Evolutionary conservation across 1,284 basidiomycete species (phyloP), one percentile per base, ranked within the genome.

Genomic region (Cutaneotrichosporon arboriforme): DNA sequence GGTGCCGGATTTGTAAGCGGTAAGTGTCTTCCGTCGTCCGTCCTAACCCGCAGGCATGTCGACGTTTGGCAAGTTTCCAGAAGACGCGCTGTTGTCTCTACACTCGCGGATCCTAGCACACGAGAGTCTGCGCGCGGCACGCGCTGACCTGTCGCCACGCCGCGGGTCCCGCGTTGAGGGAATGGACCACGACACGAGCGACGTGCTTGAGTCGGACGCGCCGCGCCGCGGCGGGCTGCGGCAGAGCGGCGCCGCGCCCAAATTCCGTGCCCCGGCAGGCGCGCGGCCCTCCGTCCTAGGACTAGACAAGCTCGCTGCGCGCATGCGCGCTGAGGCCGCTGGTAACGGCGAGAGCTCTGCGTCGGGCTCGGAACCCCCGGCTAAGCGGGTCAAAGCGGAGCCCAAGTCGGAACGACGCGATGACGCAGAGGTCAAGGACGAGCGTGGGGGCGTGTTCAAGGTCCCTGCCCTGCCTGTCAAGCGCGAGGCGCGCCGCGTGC

Each of bases 21-120:
- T 82, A 46, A 50, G 76, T 53, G 21, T 15, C 8, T 21, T 23
- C 34, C 14, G 8, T 35, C 18, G 4, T 8, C 17, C 34, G 17
- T 39, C 41, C 55, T 58, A 15, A 49, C 48, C 15, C 61, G 57
- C 51, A 84, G 90, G 90, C 61, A 85, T 88, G 45, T 81, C 80
- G 54, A 79, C 84, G 26, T 94, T 94, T 76, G 90, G 89, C 69
- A 87, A 89, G 77, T 92, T 93, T 69, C 80, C 86, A 65, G 83
- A 79, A 56, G 77, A 80, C 15, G 81, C 83, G 52, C 77, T 86
- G 20, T 66, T 79, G 26, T 80, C 83, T 22, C 73, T 86, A 2
- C 81, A 82, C 70, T 75, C 76, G 55, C 78, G 81, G 54, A 81
- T 82, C 51, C 62, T 84, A 65, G 80, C 82, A 53, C 84, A 88